phyloP scores from a whole-genome alignment of 2,329 filamentous ascomycete species.

The Chrysoporthe deuterocubensis region DNA sequence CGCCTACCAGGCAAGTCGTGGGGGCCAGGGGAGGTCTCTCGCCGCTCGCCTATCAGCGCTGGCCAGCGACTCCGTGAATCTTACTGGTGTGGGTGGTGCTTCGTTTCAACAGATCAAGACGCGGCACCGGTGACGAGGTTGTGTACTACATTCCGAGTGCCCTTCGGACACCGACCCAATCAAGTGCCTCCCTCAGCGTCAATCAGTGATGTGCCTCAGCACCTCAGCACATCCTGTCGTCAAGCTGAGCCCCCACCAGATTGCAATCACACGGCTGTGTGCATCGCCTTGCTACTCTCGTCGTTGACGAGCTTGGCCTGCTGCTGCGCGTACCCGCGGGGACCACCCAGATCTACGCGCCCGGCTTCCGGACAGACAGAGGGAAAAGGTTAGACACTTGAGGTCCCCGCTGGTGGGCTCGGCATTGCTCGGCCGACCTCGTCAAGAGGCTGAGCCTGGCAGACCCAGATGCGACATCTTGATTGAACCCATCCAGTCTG shows the following conservation, averaged over 20 bases:
- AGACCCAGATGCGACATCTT: conserved; percentile 43
- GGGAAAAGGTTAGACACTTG: neutral
- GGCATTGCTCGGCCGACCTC: conserved; percentile 32
- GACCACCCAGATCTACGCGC: neutral
- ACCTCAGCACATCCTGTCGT: conserved; percentile 16
- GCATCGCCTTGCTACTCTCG: conserved; percentile 15
- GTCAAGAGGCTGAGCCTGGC: conserved; percentile 47
- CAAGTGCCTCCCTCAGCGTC: conserved; percentile 7
- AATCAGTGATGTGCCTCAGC: conserved; percentile 9
- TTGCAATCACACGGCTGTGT: conserved; percentile 23
- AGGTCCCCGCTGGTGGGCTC: neutral
- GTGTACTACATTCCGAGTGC: neutral
- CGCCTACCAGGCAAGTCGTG: neutral
- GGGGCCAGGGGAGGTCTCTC: conserved; percentile 1
- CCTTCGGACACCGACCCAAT: conserved; percentile 20
- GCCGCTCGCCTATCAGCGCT: neutral
- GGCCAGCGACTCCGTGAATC: neutral
- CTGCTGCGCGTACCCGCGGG: neutral
- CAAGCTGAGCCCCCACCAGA: conserved; percentile 22
- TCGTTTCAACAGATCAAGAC: neutral
- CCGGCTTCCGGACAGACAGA: neutral
- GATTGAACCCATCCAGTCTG: conserved; percentile 39
- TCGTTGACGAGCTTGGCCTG: conserved; percentile 11
- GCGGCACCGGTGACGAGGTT: neutral
- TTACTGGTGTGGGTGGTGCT: neutral